phyloP scores from a whole-genome alignment of 2,329 filamentous ascomycete genomes.

The Hortaea sp. region DNA sequence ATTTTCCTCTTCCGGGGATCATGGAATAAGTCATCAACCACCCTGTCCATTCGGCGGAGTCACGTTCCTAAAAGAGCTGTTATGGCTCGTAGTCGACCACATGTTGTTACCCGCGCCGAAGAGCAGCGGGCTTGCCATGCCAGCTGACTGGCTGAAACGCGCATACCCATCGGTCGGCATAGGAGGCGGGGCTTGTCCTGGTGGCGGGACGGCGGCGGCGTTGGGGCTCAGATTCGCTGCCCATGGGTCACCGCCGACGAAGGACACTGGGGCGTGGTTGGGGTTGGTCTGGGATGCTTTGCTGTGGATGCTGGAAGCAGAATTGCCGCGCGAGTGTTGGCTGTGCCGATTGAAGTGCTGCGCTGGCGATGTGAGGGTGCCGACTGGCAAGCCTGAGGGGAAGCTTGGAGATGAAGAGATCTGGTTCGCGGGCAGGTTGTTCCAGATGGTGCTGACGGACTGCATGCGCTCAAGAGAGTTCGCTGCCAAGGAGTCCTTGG shows the following conservation, averaged over 20 bases:
- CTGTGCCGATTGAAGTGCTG: slow-evolving; percentile 1
- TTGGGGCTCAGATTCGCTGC: slow-evolving; percentile 7
- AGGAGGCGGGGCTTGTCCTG: slow-evolving; percentile 6
- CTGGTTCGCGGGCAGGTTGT: slow-evolving; percentile 6
- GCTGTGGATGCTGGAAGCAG: slow-evolving; percentile 32
- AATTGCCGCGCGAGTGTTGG: slow-evolving; percentile 35
- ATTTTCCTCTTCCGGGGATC: no score
- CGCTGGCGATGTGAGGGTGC: slow-evolving; percentile 18
- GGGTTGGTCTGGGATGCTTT: slow-evolving; percentile 16
- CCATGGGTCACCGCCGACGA: slow-evolving; percentile 14
- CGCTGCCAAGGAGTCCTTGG: neutral
- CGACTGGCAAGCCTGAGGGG: slow-evolving; percentile 23
- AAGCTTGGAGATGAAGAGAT: slow-evolving; percentile 19
- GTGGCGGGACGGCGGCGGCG: slow-evolving; percentile 6
- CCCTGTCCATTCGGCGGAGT: slow-evolving; percentile 15
- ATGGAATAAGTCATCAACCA: slow-evolving; percentile 6
- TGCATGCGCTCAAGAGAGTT: slow-evolving; percentile 15
- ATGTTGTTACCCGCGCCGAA: slow-evolving; percentile 30
- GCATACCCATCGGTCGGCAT: slow-evolving; percentile 6
- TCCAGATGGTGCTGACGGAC: slow-evolving; percentile 23
- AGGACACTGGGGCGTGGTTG: neutral
- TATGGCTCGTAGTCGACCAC: slow-evolving; percentile 21
- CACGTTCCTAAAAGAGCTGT: slow-evolving; percentile 3
- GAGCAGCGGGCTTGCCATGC: slow-evolving; percentile 32
- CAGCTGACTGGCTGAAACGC: slow-evolving; percentile 17